phyloP scores from a whole-genome alignment of 306 rosid genomes.

The Lablab purpureus region DNA sequence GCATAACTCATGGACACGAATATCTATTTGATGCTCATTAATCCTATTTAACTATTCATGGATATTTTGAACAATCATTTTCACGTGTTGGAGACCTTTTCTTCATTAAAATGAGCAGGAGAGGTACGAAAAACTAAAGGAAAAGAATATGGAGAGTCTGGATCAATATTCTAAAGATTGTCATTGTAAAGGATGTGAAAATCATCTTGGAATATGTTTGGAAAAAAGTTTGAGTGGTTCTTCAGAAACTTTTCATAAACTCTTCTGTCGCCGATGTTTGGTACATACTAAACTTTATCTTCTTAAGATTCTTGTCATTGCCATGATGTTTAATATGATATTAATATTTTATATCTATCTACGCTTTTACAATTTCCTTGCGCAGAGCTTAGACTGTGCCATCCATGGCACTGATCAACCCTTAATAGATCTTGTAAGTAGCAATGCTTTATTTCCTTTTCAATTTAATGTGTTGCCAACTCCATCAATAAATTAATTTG shows the following conservation, averaged over 20 bases:
- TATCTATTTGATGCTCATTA: constrained; percentile 40
- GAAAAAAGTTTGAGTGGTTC: constrained; percentile 68
- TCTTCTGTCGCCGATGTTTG: constrained; percentile 83
- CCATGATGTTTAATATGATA: constrained; percentile 20
- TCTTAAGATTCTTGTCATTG: constrained; percentile 14
- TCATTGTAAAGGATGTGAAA: constrained; percentile 48
- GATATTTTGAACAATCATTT: constrained; percentile 10
- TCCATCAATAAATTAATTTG: constrained; percentile 42
- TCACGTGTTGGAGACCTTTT: not conserved
- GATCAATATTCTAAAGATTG: constrained; percentile 47
- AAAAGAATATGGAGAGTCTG: constrained; percentile 44
- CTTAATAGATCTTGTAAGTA: constrained; percentile 76
- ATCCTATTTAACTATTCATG: constrained; percentile 11
- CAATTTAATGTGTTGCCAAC: not conserved
- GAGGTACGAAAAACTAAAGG: constrained; percentile 63
- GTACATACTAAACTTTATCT: constrained; percentile 53
- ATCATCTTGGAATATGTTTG: constrained; percentile 54
- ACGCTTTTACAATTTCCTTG: constrained; percentile 45
- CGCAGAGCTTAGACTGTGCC: constrained; percentile 75
- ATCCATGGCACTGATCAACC: constrained; percentile 80
- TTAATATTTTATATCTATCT: not conserved
- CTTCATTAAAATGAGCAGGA: constrained; percentile 61
- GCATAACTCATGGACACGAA: not conserved
- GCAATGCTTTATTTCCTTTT: constrained; percentile 17
- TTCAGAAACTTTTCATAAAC: constrained; percentile 71